A percentile compares a stretch with the other conserved stretches of the same genome.
Conservation (phyloP, 257 asterid species). For the Knoxia roxburghii region DNA sequence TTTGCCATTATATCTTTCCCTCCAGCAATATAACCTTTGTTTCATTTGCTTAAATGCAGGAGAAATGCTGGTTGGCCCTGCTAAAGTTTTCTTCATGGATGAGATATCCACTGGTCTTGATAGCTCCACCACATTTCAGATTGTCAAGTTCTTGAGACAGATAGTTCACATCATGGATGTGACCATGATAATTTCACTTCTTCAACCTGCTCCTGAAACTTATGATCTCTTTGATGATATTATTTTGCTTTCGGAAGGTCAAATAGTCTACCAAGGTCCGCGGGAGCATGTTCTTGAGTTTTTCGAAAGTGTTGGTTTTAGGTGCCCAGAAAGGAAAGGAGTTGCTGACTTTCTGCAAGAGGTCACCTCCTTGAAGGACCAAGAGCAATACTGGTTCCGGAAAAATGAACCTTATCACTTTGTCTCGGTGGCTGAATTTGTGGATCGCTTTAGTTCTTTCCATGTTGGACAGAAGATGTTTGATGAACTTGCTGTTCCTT, state of each 20-base stretch:
- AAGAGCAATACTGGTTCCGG: constrained; percentile 83
- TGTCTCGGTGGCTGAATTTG: constrained; percentile 63
- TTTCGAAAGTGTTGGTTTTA: constrained; percentile 79
- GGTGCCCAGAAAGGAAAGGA: constrained; percentile 91
- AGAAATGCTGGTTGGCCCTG: constrained; percentile 97
- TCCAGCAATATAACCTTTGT: not conserved
- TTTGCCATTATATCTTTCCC: not conserved
- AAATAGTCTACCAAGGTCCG: constrained; percentile 80
- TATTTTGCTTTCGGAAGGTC: constrained; percentile 80
- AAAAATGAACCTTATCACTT: constrained; percentile 57
- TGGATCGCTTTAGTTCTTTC: constrained; percentile 55
- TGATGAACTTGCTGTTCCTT: constrained; percentile 70
- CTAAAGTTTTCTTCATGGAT: constrained; percentile 94
- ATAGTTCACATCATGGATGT: constrained; percentile 93
- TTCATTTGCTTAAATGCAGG: constrained; percentile 39
- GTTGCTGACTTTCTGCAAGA: constrained; percentile 94
- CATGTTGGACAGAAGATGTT: constrained; percentile 58
- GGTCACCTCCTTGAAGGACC: constrained; percentile 85
- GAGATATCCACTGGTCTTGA: constrained; percentile 98
- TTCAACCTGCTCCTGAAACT: constrained; percentile 95
- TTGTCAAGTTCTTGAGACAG: constrained; percentile 77
- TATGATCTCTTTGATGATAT: constrained; percentile 88
- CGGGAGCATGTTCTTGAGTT: constrained; percentile 75
- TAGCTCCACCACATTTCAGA: constrained; percentile 89
- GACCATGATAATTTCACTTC: constrained; percentile 86